These are phyloP conservation scores for Zygosaccharomyces sapae DNA, from an alignment of 1,139 yeast genomes.

Conservation along the genomic window DNA sequence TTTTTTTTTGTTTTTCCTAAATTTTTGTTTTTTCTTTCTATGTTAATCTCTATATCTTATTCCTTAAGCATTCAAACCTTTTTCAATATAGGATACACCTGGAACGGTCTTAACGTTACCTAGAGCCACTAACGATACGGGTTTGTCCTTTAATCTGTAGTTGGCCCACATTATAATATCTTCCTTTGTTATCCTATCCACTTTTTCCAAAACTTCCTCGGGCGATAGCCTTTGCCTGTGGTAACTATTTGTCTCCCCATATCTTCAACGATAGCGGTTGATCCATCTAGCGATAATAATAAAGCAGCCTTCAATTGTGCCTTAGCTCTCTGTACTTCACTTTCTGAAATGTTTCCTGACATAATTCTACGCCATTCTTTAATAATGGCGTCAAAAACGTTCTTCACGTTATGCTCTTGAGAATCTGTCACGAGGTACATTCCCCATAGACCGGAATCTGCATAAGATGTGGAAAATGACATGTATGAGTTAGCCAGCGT, in stretches of 20 bases:
- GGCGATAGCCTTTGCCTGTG: conserved; percentile 90
- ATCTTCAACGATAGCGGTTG: conserved; percentile 96
- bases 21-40: not conserved
- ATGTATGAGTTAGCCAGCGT: conserved; percentile 82
- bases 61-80: conserved; percentile 17
- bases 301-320: conserved; percentile 92
- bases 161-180: conserved; percentile 90
- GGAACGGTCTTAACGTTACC: conserved; percentile 62
- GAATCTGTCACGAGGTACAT: conserved; percentile 84
- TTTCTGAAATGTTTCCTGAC: conserved; percentile 68
- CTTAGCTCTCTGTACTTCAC: conserved; percentile 90
- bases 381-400: conserved; percentile 66
- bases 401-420: conserved; percentile 58
- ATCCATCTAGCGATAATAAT: conserved; percentile 83
- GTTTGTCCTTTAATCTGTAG: conserved; percentile 70
- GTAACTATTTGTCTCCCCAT: conserved; percentile 96
- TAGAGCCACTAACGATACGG: conserved; percentile 83
- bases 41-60: not conserved
- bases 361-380: conserved; percentile 88
- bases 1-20: not conserved
- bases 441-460: conserved; percentile 98
- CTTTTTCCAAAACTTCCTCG: conserved; percentile 83
- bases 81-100: conserved; percentile 29
- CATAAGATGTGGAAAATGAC: conserved; percentile 95
- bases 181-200: conserved; percentile 69